phyloP scores from a whole-genome alignment of 768 basidiomycete genomes.

The Lepiota venenata region DNA sequence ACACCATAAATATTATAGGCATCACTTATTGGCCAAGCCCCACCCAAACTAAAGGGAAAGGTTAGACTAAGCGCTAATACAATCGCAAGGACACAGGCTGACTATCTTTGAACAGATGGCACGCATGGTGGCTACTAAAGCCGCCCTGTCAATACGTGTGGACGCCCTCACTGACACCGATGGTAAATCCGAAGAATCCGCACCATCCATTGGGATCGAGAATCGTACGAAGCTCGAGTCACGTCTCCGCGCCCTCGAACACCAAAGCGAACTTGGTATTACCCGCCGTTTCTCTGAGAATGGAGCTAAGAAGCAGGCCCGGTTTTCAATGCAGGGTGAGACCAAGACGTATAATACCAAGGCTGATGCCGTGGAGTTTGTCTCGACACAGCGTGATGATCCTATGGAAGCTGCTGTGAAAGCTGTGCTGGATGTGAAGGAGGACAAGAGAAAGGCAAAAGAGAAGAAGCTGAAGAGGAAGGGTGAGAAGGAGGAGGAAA shows the following conservation, averaged over 20 bases:
- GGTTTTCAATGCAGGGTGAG: conserved; percentile 79
- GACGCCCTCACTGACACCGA: conserved; percentile 94
- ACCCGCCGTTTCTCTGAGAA: conserved; percentile 61
- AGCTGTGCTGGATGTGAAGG: conserved; percentile 78
- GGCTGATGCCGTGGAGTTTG: conserved; percentile 78
- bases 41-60: conserved; percentile 98
- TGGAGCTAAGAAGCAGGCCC: conserved; percentile 64
- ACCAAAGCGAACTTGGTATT: conserved; percentile 69
- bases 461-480: conserved; percentile 70
- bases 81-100: neutral
- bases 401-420: conserved; percentile 75
- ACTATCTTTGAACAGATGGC: conserved; percentile 67
- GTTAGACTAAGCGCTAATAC: conserved; percentile 29
- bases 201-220: conserved; percentile 87
- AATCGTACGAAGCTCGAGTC: conserved; percentile 96
- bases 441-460: conserved; percentile 80
- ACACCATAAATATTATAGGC: conserved; percentile 46
- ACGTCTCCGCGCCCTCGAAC: conserved; percentile 84
- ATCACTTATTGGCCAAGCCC: conserved; percentile 94
- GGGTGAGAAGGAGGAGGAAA: conserved; percentile 44
- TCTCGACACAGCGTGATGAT: conserved; percentile 78
- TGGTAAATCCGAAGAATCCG: conserved; percentile 78
- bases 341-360: conserved; percentile 82
- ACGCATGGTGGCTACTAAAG: conserved; percentile 99
- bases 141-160: conserved; percentile 94